Base-by-base conservation (phyloP, 1,139 yeast species). In the Zhuliangozyma parablackwelliae region DNA sequence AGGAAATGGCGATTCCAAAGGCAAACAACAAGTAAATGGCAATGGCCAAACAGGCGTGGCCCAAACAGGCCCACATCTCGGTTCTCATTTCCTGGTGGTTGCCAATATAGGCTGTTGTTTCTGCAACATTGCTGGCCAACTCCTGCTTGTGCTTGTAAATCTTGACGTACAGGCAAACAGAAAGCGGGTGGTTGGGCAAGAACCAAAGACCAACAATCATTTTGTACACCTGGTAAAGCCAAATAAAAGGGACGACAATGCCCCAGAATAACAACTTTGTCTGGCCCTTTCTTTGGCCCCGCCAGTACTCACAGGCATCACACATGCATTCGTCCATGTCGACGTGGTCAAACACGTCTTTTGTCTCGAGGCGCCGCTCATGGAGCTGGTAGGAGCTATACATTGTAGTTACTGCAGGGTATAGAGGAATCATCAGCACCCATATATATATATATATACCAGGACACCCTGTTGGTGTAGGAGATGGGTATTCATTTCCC, bases 171-270 rank as follows among this genome's bases (percentile, higher is more conserved):
- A 41, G 42, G 25, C 46, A 39, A 10, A 35, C 33, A 12, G 46
- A 38, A 2, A 42, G 30, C 10, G 53, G 48, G 16, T 35, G 36
- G 10, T 36, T 28, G 32, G 32, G 31, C 20, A 29, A 16, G 16
- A 16, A 37, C 21, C 34, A 32, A 13, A 50, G 34, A 1, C 44
- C 46, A 24, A 36, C 39, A 3, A 40, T 2, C 4, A 50, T 33
- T 3, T 37, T 34, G 2, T 32, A 30, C 5, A 47, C 29, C 23
- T 40, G 41, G n/a, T 36, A 37, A 1, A 53, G 2, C 65, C 65
- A 61, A 2, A 53, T 10, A 0, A 48, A 31, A 3, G 68, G 67
- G 21, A 52, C 39, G 2, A 53, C 3, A 0, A 51, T 10, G 0
- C 65, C 65, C 37, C 44, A 40, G 27, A 46, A 30, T 12, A 57